Conservation (phyloP, 1,284 basidiomycete genomes). For the Porodaedalea pini region DNA sequence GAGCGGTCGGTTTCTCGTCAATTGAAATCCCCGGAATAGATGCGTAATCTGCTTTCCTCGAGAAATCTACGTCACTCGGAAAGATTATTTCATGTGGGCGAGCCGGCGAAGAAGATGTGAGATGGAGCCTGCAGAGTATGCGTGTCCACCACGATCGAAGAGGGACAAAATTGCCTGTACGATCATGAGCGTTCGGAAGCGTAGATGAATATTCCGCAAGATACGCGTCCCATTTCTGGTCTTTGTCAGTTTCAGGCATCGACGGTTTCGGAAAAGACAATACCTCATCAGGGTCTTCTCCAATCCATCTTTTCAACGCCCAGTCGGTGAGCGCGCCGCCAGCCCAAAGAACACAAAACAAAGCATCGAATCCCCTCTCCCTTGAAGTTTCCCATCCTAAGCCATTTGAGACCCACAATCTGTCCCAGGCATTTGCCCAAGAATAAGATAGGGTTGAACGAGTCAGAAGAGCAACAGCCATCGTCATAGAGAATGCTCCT, state of each 20-base stretch:
- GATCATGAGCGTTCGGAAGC: conserved; percentile 39
- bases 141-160: conserved; percentile 49
- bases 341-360: conserved; percentile 49
- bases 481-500: conserved; percentile 53
- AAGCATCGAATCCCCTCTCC: conserved; percentile 57
- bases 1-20: conserved; percentile 25
- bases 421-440: conserved; percentile 61
- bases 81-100: conserved; percentile 27
- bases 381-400: conserved; percentile 47
- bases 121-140: conserved; percentile 32
- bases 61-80: conserved; percentile 31
- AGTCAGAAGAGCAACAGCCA: conserved; percentile 52
- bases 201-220: conserved; percentile 54
- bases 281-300: conserved; percentile 68
- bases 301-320: conserved; percentile 49
- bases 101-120: conserved; percentile 17
- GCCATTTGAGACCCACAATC: conserved; percentile 49
- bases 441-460: conserved; percentile 34
- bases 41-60: conserved; percentile 27
- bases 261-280: conserved; percentile 19
- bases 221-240: conserved; percentile 65
- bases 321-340: conserved; percentile 50
- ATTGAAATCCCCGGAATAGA: conserved; percentile 24
- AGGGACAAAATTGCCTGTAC: conserved; percentile 45
- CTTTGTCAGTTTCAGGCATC: not conserved